Conservation (phyloP, 768 basidiomycete species). For the Phanerochaete sordida region DNA sequence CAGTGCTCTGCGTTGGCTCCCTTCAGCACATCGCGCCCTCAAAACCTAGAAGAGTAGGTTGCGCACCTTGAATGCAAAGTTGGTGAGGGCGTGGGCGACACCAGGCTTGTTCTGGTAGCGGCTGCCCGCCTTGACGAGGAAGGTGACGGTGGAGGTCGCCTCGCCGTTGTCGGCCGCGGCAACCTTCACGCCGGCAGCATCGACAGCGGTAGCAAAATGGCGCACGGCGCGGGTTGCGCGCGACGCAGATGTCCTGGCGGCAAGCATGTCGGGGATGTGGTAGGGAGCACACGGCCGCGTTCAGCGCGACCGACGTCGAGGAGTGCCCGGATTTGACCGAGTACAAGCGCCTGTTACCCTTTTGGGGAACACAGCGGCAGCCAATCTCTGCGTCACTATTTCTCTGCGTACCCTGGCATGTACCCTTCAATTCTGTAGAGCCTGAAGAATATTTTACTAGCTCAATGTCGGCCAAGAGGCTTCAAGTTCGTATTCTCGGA, state of each 20-base stretch:
- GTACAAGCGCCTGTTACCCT: not conserved
- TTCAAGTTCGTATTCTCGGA: not conserved
- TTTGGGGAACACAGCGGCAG: not conserved
- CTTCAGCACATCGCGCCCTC: not conserved
- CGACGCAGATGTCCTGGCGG: conserved; percentile 55
- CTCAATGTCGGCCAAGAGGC: not conserved
- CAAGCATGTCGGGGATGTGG: conserved; percentile 42
- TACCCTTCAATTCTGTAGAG: too few species aligned
- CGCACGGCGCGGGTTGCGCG: conserved; percentile 60
- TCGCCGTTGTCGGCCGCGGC: conserved; percentile 80
- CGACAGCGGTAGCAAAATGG: conserved; percentile 80
- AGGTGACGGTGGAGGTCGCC: conserved; percentile 81
- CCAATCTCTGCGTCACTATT: too few species aligned
- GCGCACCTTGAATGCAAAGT: conserved; percentile 97
- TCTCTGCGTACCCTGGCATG: too few species aligned
- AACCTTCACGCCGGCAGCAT: conserved; percentile 79
- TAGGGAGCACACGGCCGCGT: conserved; percentile 5
- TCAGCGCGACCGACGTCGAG: conserved; percentile 3
- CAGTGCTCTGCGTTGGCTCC: conserved; percentile 62
- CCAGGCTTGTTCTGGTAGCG: conserved; percentile 87
- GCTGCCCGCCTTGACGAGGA: conserved; percentile 90
- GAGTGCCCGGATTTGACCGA: conserved; percentile 8
- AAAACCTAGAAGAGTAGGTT: not conserved
- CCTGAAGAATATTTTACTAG: too few species aligned
- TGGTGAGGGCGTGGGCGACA: conserved; percentile 91